Conservation (phyloP, 2,329 filamentous ascomycete species). For the Lecanoromycetidae sp. region DNA sequence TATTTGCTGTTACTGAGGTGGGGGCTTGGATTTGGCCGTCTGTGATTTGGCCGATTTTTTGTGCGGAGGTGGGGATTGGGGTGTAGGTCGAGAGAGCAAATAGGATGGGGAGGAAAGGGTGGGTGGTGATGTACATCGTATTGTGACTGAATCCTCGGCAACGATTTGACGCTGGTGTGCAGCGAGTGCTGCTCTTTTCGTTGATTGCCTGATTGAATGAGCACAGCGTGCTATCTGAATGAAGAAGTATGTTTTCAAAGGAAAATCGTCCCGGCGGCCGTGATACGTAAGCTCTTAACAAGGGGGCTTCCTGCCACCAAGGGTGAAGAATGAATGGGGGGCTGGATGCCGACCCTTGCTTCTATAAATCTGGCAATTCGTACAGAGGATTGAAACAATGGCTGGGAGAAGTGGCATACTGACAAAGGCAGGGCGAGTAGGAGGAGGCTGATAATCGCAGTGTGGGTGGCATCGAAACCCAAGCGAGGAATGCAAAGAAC, state of each 20-base stretch:
- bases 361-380: no score
- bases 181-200: not conserved
- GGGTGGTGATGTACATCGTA: not conserved
- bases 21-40: conserved; percentile 12
- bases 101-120: not conserved
- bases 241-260: no score
- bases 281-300: no score
- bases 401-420: not conserved
- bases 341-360: no score
- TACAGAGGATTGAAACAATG: no score
- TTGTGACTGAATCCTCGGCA: not conserved
- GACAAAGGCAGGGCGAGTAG: not conserved
- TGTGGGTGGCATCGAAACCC: not conserved
- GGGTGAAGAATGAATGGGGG: no score
- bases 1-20: no score
- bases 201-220: not conserved
- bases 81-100: not conserved
- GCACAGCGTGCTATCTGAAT: no score
- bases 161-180: not conserved
- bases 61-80: not conserved
- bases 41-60: not conserved
- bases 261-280: no score
- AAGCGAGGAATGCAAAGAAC: not conserved
- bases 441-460: not conserved
- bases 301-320: no score